Conservation (phyloP, 2,329 filamentous ascomycete species). For the Rutstroemia sp. region DNA sequence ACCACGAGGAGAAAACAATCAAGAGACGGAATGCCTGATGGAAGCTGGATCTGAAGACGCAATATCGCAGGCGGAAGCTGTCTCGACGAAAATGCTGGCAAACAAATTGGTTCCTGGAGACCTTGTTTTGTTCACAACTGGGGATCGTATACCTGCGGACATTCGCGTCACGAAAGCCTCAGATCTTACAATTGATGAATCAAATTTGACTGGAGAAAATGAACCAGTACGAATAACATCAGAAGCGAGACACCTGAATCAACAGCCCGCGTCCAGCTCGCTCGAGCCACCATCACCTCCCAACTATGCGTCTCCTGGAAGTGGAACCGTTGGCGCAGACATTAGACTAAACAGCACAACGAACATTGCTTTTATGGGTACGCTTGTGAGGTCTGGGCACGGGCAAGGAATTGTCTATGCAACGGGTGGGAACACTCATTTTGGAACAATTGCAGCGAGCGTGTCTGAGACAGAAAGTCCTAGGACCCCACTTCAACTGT, state of each 20-base stretch:
- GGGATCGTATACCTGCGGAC: conserved; percentile 93
- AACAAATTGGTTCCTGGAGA: conserved; percentile 85
- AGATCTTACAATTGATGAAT: conserved; percentile 90
- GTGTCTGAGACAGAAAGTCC: conserved; percentile 93
- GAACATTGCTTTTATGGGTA: conserved; percentile 98
- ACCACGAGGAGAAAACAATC: conserved; percentile 26
- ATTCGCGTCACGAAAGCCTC: conserved; percentile 86
- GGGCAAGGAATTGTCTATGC: conserved; percentile 97
- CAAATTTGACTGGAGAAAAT: conserved; percentile 94
- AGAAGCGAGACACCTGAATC: conserved; percentile 43
- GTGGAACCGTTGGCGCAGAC: conserved; percentile 53
- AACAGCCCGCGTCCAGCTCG: conserved; percentile 26
- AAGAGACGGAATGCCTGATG: conserved; percentile 22
- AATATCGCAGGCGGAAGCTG: conserved; percentile 53
- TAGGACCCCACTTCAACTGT: conserved; percentile 84
- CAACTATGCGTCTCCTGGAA: conserved; percentile 50
- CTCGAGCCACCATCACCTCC: conserved; percentile 42
- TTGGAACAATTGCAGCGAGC: conserved; percentile 91
- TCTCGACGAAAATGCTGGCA: conserved; percentile 80
- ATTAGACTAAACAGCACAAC: conserved; percentile 66
- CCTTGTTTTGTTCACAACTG: conserved; percentile 87
- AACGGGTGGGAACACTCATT: conserved; percentile 88
- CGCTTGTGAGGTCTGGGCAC: conserved; percentile 86
- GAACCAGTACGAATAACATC: conserved; percentile 78
- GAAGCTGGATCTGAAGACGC: conserved; percentile 35